Base-by-base conservation (phyloP, 2,329 filamentous ascomycete species). In the Talaromyces sp. region DNA sequence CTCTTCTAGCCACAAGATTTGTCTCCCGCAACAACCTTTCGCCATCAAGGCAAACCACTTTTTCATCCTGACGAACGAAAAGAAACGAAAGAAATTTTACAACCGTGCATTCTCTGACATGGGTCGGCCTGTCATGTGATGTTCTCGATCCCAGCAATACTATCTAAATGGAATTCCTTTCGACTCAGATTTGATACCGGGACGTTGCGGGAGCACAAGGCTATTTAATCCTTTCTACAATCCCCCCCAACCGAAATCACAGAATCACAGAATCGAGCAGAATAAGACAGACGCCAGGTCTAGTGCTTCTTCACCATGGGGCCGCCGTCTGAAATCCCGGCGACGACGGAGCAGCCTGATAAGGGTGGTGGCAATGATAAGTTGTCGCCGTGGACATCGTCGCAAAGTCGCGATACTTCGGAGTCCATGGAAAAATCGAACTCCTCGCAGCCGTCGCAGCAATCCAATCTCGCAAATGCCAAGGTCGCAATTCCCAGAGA, bases 401-500 rank as follows among this genome's bases (percentile, higher is more conserved):
- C 59, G 21, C 59, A 43, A 55, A 58, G 55, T 43, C 55, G 52
- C 14, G 59, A 58, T 3, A 32, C 55, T 21, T 38, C 59, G n/a
- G 59, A 61, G 32, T 35, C 43, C 6, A 26, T 29, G 5, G 59
- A 58, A 9, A 32, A 51, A 13, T 29, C 49, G 27, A 29, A 0
- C 49, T 53, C 21, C 32, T 55, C 27, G 27, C 46, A n/a, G 43
- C 55, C 27, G 32, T 35, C 29, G 26, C 41, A 60, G 9, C 58
- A 60, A 53, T 32, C 46, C n/a, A 24, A 57, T 26, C 13, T 19
- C 4, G 10, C 46, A n/a, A 67, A 64, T 58, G 64, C 63, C 38
- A 74, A 73, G 61, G 68, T 74, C 17, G 68, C 70, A 2, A 73
- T 73, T 10, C 71, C 71, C 29, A 67, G 71, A 58, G 46, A 58